phyloP scores from a whole-genome alignment of 306 rosid genomes.

The Prunus mongolica region DNA sequence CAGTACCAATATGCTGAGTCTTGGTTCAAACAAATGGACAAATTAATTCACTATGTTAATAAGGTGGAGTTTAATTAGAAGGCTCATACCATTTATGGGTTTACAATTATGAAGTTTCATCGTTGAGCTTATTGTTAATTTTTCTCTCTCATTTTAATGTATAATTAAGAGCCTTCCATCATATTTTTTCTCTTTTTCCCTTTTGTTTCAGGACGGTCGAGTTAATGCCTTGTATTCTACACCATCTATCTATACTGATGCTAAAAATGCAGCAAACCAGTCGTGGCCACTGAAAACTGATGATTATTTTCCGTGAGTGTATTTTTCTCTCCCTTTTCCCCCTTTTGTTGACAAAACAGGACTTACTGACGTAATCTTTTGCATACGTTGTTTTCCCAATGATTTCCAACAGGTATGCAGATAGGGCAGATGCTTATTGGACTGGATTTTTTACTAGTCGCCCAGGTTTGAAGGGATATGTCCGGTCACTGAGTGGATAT shows the following conservation, averaged over 20 bases:
- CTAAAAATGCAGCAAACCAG: slow-evolving; percentile 70
- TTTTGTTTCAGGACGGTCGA: slow-evolving; percentile 62
- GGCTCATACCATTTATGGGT: neutral
- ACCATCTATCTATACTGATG: slow-evolving; percentile 78
- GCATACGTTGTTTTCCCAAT: slow-evolving; percentile 12
- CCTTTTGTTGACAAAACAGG: neutral
- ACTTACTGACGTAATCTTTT: neutral
- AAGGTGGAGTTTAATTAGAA: slow-evolving; percentile 37
- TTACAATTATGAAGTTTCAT: neutral
- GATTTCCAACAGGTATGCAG: slow-evolving; percentile 68
- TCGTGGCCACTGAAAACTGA: slow-evolving; percentile 85
- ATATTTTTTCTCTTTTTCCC: neutral
- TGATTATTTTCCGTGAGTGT: slow-evolving; percentile 86
- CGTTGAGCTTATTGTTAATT: neutral
- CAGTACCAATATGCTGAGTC: slow-evolving; percentile 84
- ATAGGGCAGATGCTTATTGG: slow-evolving; percentile 64
- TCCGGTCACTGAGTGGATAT: slow-evolving; percentile 70
- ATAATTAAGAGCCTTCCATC: neutral
- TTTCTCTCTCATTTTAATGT: neutral
- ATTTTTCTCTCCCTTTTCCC: neutral
- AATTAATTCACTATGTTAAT: slow-evolving; percentile 79
- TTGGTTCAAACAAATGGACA: slow-evolving; percentile 96
- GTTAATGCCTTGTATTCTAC: slow-evolving; percentile 91
- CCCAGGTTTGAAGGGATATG: slow-evolving; percentile 71
- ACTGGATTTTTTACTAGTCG: slow-evolving; percentile 85